Evolutionary conservation across 1,284 basidiomycete genomes (phyloP), one percentile per base, ranked within the genome.

Genomic region (Microbotryum saponariae): DNA sequence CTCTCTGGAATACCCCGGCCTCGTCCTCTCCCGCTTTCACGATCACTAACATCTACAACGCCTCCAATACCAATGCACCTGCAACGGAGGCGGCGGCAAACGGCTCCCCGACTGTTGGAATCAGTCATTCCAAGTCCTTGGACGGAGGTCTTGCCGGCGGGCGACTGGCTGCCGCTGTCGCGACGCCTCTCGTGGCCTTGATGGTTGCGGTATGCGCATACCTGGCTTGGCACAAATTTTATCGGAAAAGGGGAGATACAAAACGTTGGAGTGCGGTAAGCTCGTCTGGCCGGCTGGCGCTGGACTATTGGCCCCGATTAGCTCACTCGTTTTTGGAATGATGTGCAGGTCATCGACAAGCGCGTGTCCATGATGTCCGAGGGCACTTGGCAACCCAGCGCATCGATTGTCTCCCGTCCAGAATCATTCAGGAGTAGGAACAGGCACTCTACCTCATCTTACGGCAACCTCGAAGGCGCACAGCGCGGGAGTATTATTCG

Each of bases 301-400:
- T 21, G 31, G 27, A 25, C 18, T 23, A 18, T 18, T n/a, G 23
- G 8, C 16, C 20, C 10, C 47, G 31, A 2, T 31, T 31, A 46
- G 21, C 45, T 48, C 31, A n/a, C 9, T 8, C 16, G 37, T 1
- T 18, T 18, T 16, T 42, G 37, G 37, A 42, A 18, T 42, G 37
- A 31, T 4, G 14, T 4, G 2, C 48, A 68, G 67, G 67, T 65
- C 6, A 63, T 69, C 51, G 67, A 69, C 54, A 27, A 69, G 16
- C 63, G 67, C 25, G 65, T 69, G 67, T 69, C 67, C 18, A 69
- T 69, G 67, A 63, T 69, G 25, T 69, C 67, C 33, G 59, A 67
- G 37, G 67, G 67, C 2, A 69, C 67, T 0, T 67, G 64, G 64
- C 64, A 63, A 25, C 67, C 58, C 6, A 50, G 63, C 16, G 57